Conservation (phyloP, 2,329 filamentous ascomycete genomes). For the Monosporascus sp. region DNA sequence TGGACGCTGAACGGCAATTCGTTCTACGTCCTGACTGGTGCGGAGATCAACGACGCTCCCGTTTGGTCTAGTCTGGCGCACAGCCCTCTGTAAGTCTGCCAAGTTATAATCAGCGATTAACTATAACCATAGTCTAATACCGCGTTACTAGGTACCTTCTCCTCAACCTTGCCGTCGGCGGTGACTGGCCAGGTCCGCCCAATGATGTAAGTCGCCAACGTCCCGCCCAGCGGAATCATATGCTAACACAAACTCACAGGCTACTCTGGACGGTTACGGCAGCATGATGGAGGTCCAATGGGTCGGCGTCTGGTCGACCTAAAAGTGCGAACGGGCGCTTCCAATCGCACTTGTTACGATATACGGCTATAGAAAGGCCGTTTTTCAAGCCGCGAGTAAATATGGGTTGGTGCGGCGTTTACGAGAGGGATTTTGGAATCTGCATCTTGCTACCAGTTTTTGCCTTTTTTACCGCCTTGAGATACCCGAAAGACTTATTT, state of each 20-base stretch:
- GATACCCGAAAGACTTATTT: background rate
- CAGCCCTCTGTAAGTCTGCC: conserved; percentile 33
- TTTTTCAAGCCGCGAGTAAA: background rate
- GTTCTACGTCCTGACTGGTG: conserved; percentile 39
- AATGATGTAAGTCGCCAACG: conserved; percentile 18
- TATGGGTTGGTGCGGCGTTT: background rate
- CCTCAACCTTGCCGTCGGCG: conserved; percentile 51
- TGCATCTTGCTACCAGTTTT: background rate
- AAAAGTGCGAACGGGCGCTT: background rate
- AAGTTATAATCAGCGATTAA: background rate
- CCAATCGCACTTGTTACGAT: background rate
- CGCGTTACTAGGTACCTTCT: conserved; percentile 33
- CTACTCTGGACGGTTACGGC: conserved; percentile 23
- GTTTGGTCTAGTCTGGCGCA: conserved; percentile 47
- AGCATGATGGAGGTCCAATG: conserved; percentile 28
- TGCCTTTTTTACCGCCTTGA: background rate
- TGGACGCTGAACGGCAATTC: conserved; percentile 43
- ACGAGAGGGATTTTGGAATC: background rate
- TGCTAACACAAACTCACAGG: conserved; percentile 11
- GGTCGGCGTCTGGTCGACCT: conserved; percentile 19
- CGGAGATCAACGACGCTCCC: conserved; percentile 35
- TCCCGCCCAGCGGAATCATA: background rate
- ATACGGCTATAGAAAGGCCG: no score
- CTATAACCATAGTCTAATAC: background rate
- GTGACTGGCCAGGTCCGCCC: conserved; percentile 36